Evolutionary conservation across 805 yeast genomes (phyloP).

Genomic region (Nakazawaea ambrosiae): DNA sequence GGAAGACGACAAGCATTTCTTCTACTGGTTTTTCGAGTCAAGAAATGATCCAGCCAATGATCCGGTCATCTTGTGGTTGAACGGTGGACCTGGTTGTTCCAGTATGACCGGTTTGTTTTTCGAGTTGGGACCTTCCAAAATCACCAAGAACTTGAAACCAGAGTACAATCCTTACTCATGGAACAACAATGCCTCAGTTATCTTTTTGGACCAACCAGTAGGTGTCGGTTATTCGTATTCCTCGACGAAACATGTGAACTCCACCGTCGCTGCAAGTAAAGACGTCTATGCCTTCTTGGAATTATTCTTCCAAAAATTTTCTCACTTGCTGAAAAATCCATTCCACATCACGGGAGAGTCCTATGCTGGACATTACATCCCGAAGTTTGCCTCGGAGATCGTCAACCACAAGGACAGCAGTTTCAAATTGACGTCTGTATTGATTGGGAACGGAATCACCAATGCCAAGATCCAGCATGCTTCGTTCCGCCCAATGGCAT

Average conservation of each 20-base stretch:
- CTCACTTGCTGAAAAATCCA: slow-evolving; percentile 39
- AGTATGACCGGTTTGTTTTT: slow-evolving; percentile 81
- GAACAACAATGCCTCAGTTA: slow-evolving; percentile 80
- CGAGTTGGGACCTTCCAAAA: slow-evolving; percentile 80
- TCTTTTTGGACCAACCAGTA: slow-evolving; percentile 85
- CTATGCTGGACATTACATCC: slow-evolving; percentile 92
- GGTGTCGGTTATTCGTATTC: slow-evolving; percentile 77
- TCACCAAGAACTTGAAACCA: slow-evolving; percentile 55
- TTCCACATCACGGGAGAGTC: slow-evolving; percentile 94
- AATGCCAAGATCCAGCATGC: slow-evolving; percentile 77
- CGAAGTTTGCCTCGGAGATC: slow-evolving; percentile 79
- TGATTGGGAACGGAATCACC: slow-evolving; percentile 89
- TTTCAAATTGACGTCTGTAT: slow-evolving; percentile 65
- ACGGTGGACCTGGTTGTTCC: slow-evolving; percentile 95
- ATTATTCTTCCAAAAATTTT: slow-evolving; percentile 71
- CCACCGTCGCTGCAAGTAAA: slow-evolving; percentile 69
- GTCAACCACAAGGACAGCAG: slow-evolving; percentile 47
- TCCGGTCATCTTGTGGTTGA: slow-evolving; percentile 83
- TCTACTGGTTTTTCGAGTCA: slow-evolving; percentile 77
- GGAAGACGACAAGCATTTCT: slow-evolving; percentile 83
- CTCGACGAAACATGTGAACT: slow-evolving; percentile 50
- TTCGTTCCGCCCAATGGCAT: slow-evolving; percentile 87
- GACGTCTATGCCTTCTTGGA: slow-evolving; percentile 77
- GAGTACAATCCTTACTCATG: slow-evolving; percentile 70
- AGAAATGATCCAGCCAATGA: slow-evolving; percentile 80